phyloP scores from a whole-genome alignment of 1,284 basidiomycete genomes.

The Volvariella volvacea region DNA sequence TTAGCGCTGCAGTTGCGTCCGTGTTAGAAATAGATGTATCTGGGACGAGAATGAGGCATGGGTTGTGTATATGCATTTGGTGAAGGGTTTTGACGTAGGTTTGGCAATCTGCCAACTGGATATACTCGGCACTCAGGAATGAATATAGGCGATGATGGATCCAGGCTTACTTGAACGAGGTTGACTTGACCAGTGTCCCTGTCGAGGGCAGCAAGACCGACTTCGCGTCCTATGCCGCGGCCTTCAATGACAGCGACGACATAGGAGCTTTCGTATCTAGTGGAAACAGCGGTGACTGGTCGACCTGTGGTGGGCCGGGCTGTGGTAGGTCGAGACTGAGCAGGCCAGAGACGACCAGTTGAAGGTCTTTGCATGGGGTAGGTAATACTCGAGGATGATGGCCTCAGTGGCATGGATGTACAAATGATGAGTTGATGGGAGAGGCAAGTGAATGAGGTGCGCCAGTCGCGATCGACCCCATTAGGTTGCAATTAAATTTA shows the following conservation, averaged over 20 bases:
- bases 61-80: slow-evolving; percentile 74
- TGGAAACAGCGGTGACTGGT: slow-evolving; percentile 51
- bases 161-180: slow-evolving; percentile 53
- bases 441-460: background rate
- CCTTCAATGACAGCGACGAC: slow-evolving; percentile 69
- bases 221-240: slow-evolving; percentile 69
- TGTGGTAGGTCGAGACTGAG: slow-evolving; percentile 41
- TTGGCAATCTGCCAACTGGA: slow-evolving; percentile 72
- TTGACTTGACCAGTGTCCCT: slow-evolving; percentile 71
- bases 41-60: slow-evolving; percentile 69
- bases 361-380: slow-evolving; percentile 9
- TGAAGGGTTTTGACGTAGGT: slow-evolving; percentile 87
- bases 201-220: slow-evolving; percentile 83
- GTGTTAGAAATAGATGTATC: slow-evolving; percentile 64
- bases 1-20: slow-evolving; percentile 39
- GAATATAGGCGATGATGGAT: slow-evolving; percentile 8
- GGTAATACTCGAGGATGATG: background rate
- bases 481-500: too few species aligned
- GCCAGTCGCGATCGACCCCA: too few species aligned
- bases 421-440: background rate
- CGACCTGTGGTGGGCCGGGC: too few species aligned
- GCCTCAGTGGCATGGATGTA: background rate
- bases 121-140: slow-evolving; percentile 6
- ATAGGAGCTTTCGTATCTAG: slow-evolving; percentile 50
- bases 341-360: slow-evolving; percentile 29